Base-by-base conservation (phyloP, 495 filamentous ascomycete genomes). In the Opeltia flavorubescens region DNA sequence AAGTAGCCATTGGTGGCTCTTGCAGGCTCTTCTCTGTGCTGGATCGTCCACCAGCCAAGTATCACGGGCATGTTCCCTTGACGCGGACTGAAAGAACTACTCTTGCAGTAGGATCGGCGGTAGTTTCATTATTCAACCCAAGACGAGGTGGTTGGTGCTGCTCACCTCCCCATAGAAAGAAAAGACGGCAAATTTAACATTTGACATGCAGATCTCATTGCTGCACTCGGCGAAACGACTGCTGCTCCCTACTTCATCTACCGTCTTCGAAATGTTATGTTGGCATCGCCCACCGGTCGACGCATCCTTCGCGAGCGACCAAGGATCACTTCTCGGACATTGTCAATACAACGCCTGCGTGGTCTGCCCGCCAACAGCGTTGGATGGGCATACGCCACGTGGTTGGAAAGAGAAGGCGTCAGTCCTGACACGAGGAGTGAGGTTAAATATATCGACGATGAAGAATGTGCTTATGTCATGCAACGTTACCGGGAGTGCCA, bases 401-500 rank as follows among this genome's bases (percentile, higher is more conserved):
- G 91, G 91, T 70, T 95, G 13, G 87, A 95, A 64, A 75, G 82
- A 28, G 91, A 98, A 66, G 84, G 84, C 31, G 89, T 98, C 2
- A 82, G 83, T 1, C 89, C 91, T 0, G 93, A 96, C 63, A 94
- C 93, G 23, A 78, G 93, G 8, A 67, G 77, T 29, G 54, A 59
- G 15, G 91, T 98, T 21, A 73, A 81, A 35, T 95, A 94, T 63
- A 87, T 98, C 45, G 89, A 95, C 60, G 82, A 95, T 59, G 79
- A 78, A 44, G 91, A 96, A 60, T 94, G 86, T 60, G 91, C 91
- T 17, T 98, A 96, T 62, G 91, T 96, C 3, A 94, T 98, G 86
- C 91, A 96, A 73, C 79, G 91, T 25, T 98, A 98, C 64, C 78
- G 91, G 40, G 93, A 98, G 64, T 91, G 84, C 56, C 91, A 98